Evolutionary conservation across 768 basidiomycete species (phyloP), one percentile per base, ranked within the genome.

Genomic region (Tulasnella sp.): DNA sequence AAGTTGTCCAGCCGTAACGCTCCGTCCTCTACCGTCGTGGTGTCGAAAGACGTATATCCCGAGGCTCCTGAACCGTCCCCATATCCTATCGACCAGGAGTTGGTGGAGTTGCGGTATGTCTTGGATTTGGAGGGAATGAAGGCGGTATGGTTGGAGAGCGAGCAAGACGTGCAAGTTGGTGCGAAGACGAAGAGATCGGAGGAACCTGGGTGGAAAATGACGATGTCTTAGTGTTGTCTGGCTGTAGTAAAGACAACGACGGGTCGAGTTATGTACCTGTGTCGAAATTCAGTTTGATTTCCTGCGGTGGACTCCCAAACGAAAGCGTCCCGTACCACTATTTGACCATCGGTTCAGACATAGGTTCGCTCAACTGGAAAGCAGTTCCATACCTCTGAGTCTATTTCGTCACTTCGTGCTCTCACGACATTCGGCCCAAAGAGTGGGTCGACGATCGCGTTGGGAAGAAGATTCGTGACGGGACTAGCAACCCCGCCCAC

Each of bases 251-350:
- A n/a, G n/a, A n/a, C n/a, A n/a, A n/a, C n/a, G n/a, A n/a, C n/a
- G n/a, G n/a, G n/a, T n/a, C n/a, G n/a, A n/a, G n/a, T 20, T n/a
- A 9, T 50, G 5, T 60, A 77, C 76, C 76, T 0, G 76, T 77
- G n/a, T 77, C 76, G 41, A 77, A 77, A 37, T 77, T 77, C 12
- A 77, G 76, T 46, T 60, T 60, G 44, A 77, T 77, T n/a, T 46
- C 48, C 48, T 77, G 76, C 0, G 50, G 50, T 40, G 76, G 76
- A 41, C 16, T 77, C 42, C 76, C 76, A 22, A 77, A 48, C 18
- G 76, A 60, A 20, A 77, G 76, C 18, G 76, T 54, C 18, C 76
- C 76, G 37, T 77, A 77, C 76, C 76, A 77, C 76, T 77, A 31
- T 16, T 50, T 28, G 20, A n/a, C n/a, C n/a, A n/a, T n/a, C n/a